Evolutionary conservation across 805 yeast species (phyloP), one percentile per base, ranked within the genome.

Genomic region (Jamesozyma gamospora): DNA sequence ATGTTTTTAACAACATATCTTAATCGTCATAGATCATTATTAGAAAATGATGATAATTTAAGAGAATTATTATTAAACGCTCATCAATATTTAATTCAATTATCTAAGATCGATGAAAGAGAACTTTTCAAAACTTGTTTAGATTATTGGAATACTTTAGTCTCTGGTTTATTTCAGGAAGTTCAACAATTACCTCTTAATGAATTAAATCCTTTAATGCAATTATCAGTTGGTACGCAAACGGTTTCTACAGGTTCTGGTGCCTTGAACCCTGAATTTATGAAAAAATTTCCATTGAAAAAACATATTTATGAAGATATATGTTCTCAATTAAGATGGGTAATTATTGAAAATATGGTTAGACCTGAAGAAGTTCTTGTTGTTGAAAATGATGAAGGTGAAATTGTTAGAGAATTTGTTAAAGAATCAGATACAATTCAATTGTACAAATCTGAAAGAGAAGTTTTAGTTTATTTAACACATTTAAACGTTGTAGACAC

Each of bases 361-460:
- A 78, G 94, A 60, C 98, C 98, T 1, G 97, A 92, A 62, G 98
- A 92, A 64, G 96, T 92, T 36, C 70, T 90, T 41, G 75, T 92
- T 64, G 95, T 86, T 34, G 96, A 92, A 62, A 87, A 88, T 58
- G 97, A 92, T 61, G 97, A 90, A 64, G 97, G 97, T 48, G 97
- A 90, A 64, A 86, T 92, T 58, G 96, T 88, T 29, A 77, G 97
- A 54, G 96, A 88, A 55, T 85, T 86, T 50, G 94, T 88, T 40
- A 83, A 81, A 56, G 97, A 92, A 62, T 79, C 90, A 58, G 98
- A 92, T 57, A 88, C 96, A 12, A 86, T 87, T 53, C 94, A 86
- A 47, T 69, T 92, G 44, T 92, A 92, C 69, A 86, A 90, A 64
- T 77, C 87, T 19, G 84, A 87, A 83, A 79, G 96, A 60, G 96